Evolutionary conservation across 106 monocot genomes (phyloP).

Genomic region (Triglochin maritima): DNA sequence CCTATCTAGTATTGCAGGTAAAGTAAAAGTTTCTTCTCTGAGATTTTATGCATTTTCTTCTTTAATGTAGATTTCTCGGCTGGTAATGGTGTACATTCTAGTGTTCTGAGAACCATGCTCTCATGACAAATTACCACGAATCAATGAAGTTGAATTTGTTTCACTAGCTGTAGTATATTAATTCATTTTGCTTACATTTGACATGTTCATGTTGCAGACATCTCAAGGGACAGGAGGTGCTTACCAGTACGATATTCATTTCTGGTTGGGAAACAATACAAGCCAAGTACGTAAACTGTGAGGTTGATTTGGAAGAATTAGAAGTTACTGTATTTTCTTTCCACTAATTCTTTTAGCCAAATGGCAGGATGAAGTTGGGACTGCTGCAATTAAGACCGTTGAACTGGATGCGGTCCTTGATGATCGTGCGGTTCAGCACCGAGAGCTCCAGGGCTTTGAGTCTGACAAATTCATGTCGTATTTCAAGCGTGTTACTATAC

Average conservation of each 20-base stretch:
- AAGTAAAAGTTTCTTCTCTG: no score
- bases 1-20: constrained; percentile 63
- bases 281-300: constrained; percentile 34
- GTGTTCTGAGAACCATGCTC: no score
- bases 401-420: constrained; percentile 59
- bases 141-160: no score
- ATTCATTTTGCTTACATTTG: no score
- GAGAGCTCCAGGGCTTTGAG: constrained; percentile 61
- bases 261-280: constrained; percentile 64
- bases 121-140: no score
- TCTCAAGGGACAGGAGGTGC: constrained; percentile 46
- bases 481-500: constrained; percentile 60
- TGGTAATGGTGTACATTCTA: no score
- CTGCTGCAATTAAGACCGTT: constrained; percentile 63
- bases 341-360: neutral
- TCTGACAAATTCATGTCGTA: constrained; percentile 67
- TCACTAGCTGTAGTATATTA: no score
- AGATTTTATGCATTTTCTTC: neutral
- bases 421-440: constrained; percentile 57
- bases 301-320: neutral
- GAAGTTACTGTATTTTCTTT: neutral
- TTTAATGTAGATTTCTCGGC: no score
- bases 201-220: constrained; percentile 23
- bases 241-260: constrained; percentile 51
- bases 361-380: constrained; percentile 60